Evolutionary conservation across 139 green algal genomes (phyloP), one percentile per base, ranked within the genome.

Genomic region (Dunaliella primolecta): DNA sequence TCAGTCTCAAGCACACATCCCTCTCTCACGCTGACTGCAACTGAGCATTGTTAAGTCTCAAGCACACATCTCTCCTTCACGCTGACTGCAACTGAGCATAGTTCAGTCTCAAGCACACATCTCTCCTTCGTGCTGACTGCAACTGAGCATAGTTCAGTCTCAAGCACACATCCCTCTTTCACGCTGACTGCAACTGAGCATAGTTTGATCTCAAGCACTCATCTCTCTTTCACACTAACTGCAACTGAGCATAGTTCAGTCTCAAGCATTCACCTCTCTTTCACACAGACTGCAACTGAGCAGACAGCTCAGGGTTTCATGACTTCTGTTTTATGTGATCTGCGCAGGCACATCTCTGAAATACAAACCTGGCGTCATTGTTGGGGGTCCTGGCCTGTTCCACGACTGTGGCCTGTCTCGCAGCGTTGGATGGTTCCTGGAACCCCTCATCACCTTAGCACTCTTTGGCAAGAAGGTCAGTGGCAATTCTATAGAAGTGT

Each of bases 391-490:
- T 3, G 86, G 86, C 2, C 36, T 99, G 7, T 38, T 88, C 35
- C 97, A 99, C 87, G 96, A 99, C 84, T 99, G 97, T 87, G 93
- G 94, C 77, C 94, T 87, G 31, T 82, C 76, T 3, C 88, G 97
- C 3, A 92, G 84, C 56, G 95, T 99, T 29, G 94, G 94, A 1
- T 99, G 98, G 88, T 99, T 97, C 80, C 80, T 99, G 55, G 97
- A 99, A 89, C 92, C 94, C 0, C 90, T 99, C 36, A 72, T 96
- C 33, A 27, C 96, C 31, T 87, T 99, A 1, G 90, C 90, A 0
- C 83, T 99, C 37, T 99, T 97, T 89, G 96, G 91, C 31, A 98
- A 98, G 83, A 96, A 96, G 93, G 92, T 95, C 76, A n/a, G 86
- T 35, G n/a, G n/a, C n/a, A n/a, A 27, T n/a, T 37, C 15, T 27